phyloP scores from a whole-genome alignment of 768 basidiomycete genomes.

The Trametopsis cervina region DNA sequence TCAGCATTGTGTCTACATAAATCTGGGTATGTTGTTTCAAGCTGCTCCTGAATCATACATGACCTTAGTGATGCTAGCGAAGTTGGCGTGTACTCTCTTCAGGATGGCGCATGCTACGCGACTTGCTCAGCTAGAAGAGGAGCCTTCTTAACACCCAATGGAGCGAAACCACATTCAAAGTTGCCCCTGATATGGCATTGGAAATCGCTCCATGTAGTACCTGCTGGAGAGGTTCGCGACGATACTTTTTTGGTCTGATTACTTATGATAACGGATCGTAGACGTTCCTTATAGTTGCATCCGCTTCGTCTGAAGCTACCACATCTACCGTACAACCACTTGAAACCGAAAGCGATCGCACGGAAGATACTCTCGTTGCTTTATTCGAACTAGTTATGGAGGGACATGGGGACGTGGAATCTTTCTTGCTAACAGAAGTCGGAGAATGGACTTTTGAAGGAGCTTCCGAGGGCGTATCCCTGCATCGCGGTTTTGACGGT shows the following conservation, averaged over 20 bases:
- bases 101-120: constrained; percentile 41
- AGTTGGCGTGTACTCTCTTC: constrained; percentile 43
- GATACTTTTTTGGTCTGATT: background rate
- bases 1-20: constrained; percentile 51
- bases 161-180: constrained; percentile 25
- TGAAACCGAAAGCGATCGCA: constrained; percentile 14
- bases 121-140: constrained; percentile 26
- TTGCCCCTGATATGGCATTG: constrained; percentile 27
- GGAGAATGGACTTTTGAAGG: constrained; percentile 53
- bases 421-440: constrained; percentile 36
- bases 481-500: constrained; percentile 45
- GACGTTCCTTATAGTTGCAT: constrained; percentile 35
- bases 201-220: constrained; percentile 24
- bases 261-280: no score
- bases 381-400: constrained; percentile 31
- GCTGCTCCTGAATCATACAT: background rate
- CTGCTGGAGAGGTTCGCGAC: constrained; percentile 22
- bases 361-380: constrained; percentile 33
- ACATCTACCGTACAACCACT: constrained; percentile 17
- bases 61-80: constrained; percentile 30
- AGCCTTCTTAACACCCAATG: constrained; percentile 21
- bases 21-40: constrained; percentile 52
- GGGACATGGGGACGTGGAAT: constrained; percentile 24
- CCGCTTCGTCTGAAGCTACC: constrained; percentile 36
- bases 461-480: constrained; percentile 35